Percentiles rank a stretch among this genome's conserved stretches.
phyloP scores from a whole-genome alignment of 2,329 filamentous ascomycete species.

The Talaromyces piceae region DNA sequence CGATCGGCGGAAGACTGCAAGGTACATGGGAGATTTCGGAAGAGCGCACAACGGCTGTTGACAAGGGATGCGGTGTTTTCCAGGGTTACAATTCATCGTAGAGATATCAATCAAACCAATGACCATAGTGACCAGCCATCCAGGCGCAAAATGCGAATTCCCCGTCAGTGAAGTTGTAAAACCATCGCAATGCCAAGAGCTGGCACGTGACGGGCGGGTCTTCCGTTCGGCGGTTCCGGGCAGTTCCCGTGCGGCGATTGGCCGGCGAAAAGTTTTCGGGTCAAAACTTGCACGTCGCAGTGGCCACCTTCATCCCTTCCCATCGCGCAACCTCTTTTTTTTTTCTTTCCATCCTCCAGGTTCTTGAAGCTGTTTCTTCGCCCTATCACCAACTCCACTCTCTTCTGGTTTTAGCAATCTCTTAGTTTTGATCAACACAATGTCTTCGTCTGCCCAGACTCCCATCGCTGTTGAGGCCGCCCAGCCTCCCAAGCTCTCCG shows the following conservation, averaged over 20 bases:
- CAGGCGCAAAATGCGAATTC: too few species aligned
- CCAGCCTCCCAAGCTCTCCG: conserved; percentile 50
- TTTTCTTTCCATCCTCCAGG: neutral
- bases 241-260: conserved; percentile 8
- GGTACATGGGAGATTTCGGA: too few species aligned
- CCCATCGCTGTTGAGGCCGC: conserved; percentile 18
- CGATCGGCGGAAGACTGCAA: too few species aligned
- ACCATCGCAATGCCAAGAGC: too few species aligned
- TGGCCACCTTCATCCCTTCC: neutral
- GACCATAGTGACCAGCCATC: too few species aligned
- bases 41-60: too few species aligned
- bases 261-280: conserved; percentile 12
- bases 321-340: neutral
- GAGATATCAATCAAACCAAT: too few species aligned
- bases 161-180: too few species aligned
- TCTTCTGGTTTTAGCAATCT: conserved; percentile 6
- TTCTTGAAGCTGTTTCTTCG: neutral
- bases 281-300: neutral
- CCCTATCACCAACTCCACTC: conserved; percentile 4
- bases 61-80: too few species aligned
- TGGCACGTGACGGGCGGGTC: neutral
- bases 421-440: conserved; percentile 15
- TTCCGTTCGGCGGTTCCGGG: conserved; percentile 2
- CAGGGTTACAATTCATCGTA: too few species aligned
- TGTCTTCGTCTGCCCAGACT: conserved; percentile 15